Conservation (phyloP, 108 stramenopile genomes). For the Aureococcus anophagefferens region DNA sequence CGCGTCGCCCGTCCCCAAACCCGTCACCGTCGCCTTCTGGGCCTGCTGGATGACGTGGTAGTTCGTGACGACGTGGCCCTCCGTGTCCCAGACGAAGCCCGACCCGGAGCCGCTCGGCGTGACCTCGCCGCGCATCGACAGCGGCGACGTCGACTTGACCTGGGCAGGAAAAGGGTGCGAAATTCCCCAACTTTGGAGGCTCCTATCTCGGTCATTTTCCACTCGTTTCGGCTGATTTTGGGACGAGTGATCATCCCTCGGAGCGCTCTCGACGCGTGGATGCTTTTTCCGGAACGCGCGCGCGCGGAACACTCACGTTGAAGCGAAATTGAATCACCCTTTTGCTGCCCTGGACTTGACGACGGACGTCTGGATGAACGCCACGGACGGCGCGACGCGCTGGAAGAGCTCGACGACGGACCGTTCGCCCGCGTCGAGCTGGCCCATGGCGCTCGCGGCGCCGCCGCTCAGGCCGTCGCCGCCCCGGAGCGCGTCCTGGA, state of each 20-base stretch:
- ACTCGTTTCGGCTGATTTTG: too few relatives aligned
- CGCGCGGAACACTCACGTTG: too few relatives aligned
- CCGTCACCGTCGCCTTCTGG: neutral
- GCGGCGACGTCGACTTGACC: too few relatives aligned
- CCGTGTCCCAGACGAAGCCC: slow-evolving; percentile 45
- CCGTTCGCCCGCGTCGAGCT: slow-evolving; percentile 32
- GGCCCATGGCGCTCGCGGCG: neutral
- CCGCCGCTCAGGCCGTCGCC: neutral
- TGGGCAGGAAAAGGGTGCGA: too few relatives aligned
- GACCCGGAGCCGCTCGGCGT: slow-evolving; percentile 7
- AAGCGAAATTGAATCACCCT: too few relatives aligned
- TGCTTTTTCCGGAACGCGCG: too few relatives aligned
- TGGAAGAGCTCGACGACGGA: slow-evolving; percentile 44
- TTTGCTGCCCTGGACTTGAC: neutral
- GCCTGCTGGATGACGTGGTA: slow-evolving; percentile 31
- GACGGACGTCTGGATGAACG: slow-evolving; percentile 45
- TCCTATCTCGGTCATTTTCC: too few relatives aligned
- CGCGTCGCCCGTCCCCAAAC: slow-evolving; percentile 2
- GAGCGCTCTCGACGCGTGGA: too few relatives aligned
- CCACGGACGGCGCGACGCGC: slow-evolving; percentile 48
- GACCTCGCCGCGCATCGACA: slow-evolving; percentile 10
- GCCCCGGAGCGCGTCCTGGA: slow-evolving; percentile 16
- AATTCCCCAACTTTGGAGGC: too few relatives aligned
- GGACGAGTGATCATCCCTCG: too few relatives aligned
- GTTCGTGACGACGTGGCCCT: slow-evolving; percentile 79